Evolutionary conservation across 441 rosid species (phyloP).

Genomic region (Populus hybrid): DNA sequence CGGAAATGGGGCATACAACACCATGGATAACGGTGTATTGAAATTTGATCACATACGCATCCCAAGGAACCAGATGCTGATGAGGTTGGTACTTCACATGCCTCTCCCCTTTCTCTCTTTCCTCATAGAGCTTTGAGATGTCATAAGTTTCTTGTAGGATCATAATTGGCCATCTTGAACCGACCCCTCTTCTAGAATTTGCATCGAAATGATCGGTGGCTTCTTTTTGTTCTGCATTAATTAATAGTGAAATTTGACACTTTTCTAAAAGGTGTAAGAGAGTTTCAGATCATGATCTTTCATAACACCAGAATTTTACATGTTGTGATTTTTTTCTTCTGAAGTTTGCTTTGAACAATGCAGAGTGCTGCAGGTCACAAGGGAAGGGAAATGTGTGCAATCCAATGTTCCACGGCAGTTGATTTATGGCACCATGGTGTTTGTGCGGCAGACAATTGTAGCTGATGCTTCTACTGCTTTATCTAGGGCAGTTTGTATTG

Average conservation of each 20-base stretch:
- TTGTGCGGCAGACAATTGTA: conserved; percentile 78
- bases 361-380: conserved; percentile 86
- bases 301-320: neutral
- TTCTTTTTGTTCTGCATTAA: neutral
- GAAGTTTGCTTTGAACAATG: conserved; percentile 26
- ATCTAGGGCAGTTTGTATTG: conserved; percentile 90
- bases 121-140: neutral
- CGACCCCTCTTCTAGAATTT: neutral
- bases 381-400: conserved; percentile 72
- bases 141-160: neutral
- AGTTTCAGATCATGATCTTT: neutral
- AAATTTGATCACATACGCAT: conserved; percentile 86
- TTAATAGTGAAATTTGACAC: neutral
- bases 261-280: neutral
- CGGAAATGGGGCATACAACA: conserved; percentile 86
- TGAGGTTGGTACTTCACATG: conserved; percentile 53
- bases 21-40: conserved; percentile 93
- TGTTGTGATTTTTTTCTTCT: conserved; percentile 12
- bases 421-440: conserved; percentile 93
- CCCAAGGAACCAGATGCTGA: conserved; percentile 94
- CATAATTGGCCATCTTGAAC: conserved; percentile 8
- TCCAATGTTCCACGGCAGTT: conserved; percentile 87
- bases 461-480: conserved; percentile 84
- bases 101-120: neutral
- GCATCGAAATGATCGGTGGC: neutral